These are phyloP conservation scores for Leccinum subrobustum DNA, from an alignment of 1,284 basidiomycete species.

Conservation along the genomic window DNA sequence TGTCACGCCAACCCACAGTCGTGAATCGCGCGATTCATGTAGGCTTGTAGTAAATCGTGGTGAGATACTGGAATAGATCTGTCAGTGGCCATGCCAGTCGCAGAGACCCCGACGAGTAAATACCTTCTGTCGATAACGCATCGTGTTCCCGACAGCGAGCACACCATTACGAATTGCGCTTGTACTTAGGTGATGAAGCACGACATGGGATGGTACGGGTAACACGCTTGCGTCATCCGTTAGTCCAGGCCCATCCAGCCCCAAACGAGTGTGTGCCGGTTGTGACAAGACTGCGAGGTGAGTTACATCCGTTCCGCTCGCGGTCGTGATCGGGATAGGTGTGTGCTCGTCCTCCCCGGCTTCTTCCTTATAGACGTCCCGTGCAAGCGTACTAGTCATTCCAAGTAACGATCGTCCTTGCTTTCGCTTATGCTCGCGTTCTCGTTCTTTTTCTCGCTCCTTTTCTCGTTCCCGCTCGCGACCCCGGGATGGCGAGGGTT, in stretches of 20 bases:
- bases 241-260: constrained; percentile 43
- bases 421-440: constrained; percentile 32
- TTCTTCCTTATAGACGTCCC: constrained; percentile 30
- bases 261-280: constrained; percentile 26
- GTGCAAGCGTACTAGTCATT: constrained; percentile 29
- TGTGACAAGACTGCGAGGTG: constrained; percentile 25
- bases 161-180: constrained; percentile 95
- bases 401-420: constrained; percentile 34
- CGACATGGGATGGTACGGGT: constrained; percentile 93
- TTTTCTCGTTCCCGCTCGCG: constrained; percentile 36
- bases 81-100: constrained; percentile 11
- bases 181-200: constrained; percentile 94
- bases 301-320: constrained; percentile 37
- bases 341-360: constrained; percentile 20
- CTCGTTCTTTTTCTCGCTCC: constrained; percentile 32
- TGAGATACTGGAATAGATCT: constrained; percentile 43
- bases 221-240: constrained; percentile 93
- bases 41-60: constrained; percentile 61
- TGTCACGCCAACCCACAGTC: constrained; percentile 12
- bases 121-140: constrained; percentile 92
- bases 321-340: constrained; percentile 36
- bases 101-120: constrained; percentile 30
- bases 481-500: constrained; percentile 31
- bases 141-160: constrained; percentile 91
- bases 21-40: constrained; percentile 32